Conservation (phyloP, 192 early-diverging fungal species). For the Endogone sp. region DNA sequence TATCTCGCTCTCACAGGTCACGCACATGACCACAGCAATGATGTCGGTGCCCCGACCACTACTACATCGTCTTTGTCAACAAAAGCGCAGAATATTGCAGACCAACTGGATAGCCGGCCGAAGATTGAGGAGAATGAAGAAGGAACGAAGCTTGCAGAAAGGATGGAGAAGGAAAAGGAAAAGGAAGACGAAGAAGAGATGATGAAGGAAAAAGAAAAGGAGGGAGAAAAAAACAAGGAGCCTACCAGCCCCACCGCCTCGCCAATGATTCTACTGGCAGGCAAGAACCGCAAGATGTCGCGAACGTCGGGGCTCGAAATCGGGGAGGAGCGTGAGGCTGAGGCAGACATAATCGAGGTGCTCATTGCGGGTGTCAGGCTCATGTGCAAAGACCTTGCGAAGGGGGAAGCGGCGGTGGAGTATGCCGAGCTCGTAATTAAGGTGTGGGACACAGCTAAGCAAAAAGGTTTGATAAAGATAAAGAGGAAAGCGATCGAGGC, state of each 20-base stretch:
- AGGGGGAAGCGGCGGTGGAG: conserved; percentile 19
- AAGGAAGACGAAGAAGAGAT: background rate
- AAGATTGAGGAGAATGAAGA: background rate
- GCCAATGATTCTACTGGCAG: too few species aligned
- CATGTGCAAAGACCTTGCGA: conserved; percentile 26
- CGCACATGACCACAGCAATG: conserved; percentile 12
- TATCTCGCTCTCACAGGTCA: conserved; percentile 51
- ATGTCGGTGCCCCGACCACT: too few species aligned
- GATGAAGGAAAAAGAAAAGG: conserved; percentile 1
- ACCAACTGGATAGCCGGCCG: conserved; percentile 6
- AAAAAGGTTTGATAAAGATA: too few species aligned
- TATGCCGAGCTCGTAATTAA: conserved; percentile 24
- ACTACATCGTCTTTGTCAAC: too few species aligned
- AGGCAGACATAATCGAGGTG: conserved; percentile 10
- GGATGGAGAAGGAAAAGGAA: background rate
- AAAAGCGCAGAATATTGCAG: background rate
- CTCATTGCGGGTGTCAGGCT: conserved; percentile 42
- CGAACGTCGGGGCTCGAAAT: conserved; percentile 2
- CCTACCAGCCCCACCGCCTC: too few species aligned
- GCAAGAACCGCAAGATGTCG: too few species aligned
- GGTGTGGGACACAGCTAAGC: too few species aligned
- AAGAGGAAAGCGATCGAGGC: conserved; percentile 5
- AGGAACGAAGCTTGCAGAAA: background rate
- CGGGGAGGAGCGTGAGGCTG: conserved; percentile 22
- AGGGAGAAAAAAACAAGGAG: too few species aligned